These are phyloP conservation scores for Pseudogymnoascus destructans DNA, from an alignment of 2,329 filamentous ascomycete species.

Conservation along the genomic window DNA sequence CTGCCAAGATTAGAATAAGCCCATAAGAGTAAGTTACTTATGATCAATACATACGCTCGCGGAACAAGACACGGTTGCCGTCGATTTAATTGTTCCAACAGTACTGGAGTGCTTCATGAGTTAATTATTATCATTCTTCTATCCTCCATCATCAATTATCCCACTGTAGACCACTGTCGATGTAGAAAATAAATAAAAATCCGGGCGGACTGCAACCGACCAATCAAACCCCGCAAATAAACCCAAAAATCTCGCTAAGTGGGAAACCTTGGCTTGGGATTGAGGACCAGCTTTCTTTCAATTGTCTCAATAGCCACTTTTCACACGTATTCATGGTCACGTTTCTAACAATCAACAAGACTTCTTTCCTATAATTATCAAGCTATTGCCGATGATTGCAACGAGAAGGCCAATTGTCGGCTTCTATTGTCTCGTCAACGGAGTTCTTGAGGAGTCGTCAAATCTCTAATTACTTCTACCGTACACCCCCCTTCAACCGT, in stretches of 20 bases:
- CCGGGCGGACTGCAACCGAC: background rate
- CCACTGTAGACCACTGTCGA: too few species aligned
- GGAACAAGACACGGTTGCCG: too few species aligned
- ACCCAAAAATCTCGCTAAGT: constrained; percentile 3
- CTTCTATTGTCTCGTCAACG: background rate
- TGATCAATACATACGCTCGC: too few species aligned
- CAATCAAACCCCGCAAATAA: background rate
- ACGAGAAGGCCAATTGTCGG: background rate
- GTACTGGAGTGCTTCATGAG: too few species aligned
- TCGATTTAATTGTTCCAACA: too few species aligned
- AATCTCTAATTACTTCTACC: background rate
- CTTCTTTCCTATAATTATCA: background rate
- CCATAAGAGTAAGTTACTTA: background rate
- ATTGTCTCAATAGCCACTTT: background rate
- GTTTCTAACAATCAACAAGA: background rate
- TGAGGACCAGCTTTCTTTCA: background rate
- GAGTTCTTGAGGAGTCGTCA: background rate
- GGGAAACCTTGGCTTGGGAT: constrained; percentile 2
- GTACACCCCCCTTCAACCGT: background rate
- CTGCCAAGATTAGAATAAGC: background rate
- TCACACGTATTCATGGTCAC: background rate
- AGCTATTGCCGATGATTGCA: background rate
- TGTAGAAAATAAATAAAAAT: too few species aligned
- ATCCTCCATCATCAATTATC: too few species aligned
- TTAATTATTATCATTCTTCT: too few species aligned